These are phyloP conservation scores for Agarophyton chilense DNA, from an alignment of 23 red algal genomes.

Conservation along the genomic window DNA sequence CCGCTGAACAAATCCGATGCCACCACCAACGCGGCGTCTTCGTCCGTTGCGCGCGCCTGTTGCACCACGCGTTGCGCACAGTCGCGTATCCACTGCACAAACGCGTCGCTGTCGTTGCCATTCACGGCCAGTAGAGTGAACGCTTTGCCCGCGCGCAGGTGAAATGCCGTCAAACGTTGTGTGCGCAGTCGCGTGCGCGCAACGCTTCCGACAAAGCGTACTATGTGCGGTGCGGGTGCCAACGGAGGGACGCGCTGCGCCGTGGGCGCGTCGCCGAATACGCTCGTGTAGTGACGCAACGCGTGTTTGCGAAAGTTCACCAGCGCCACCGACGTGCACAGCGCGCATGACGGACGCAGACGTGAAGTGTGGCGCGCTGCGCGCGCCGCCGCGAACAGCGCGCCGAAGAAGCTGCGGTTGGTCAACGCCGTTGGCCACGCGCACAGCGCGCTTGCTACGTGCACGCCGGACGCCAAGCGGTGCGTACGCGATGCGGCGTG, in stretches of 20 bases:
- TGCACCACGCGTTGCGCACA: not conserved
- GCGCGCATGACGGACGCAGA: not conserved
- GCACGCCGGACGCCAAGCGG: not conserved
- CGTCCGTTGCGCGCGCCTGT: not conserved
- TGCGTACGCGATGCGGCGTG: not conserved
- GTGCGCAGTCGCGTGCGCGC: not conserved
- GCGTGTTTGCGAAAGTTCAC: constrained; percentile 52
- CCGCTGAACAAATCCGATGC: constrained; percentile 63
- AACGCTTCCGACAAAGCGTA: not conserved
- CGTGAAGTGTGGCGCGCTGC: not conserved
- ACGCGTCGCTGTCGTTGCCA: not conserved
- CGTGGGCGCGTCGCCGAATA: not conserved
- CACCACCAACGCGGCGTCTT: constrained; percentile 16
- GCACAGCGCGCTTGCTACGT: not conserved
- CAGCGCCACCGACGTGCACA: constrained; percentile 27
- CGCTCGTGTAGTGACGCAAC: not conserved
- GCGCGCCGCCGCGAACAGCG: not conserved
- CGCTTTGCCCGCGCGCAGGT: constrained; percentile 40
- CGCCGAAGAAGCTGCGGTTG: not conserved
- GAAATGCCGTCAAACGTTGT: not conserved
- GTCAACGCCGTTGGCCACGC: not conserved
- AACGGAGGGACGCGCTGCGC: not conserved
- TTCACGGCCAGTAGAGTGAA: constrained; percentile 17
- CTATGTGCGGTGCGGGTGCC: not conserved
- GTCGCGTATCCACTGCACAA: not conserved